Percentiles rank a stretch among this genome's conserved stretches.
These are phyloP conservation scores for Trypanosoma rangeli DNA, from an alignment of 208 protist genomes.

Conservation along the genomic window DNA sequence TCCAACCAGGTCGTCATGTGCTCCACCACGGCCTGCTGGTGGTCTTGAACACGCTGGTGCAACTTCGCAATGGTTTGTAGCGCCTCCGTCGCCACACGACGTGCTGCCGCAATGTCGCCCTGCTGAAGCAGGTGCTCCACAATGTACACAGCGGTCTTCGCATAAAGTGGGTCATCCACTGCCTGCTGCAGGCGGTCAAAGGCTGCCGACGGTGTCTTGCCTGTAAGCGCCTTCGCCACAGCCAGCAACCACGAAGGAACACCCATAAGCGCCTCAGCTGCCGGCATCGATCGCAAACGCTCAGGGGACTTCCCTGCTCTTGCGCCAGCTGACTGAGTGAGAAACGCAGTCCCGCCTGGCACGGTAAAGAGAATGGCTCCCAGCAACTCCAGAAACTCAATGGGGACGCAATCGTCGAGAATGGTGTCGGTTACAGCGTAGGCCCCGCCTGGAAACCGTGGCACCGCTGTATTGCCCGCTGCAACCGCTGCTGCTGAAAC, in stretches of 20 bases:
- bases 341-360: constrained; percentile 20
- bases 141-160: constrained; percentile 45
- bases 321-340: background rate
- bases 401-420: constrained; percentile 61
- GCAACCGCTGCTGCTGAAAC: background rate
- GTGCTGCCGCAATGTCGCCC: constrained; percentile 32
- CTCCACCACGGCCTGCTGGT: constrained; percentile 16
- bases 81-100: constrained; percentile 25
- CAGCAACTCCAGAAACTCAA: constrained; percentile 68
- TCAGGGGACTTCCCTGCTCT: background rate
- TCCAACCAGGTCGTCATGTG: constrained; percentile 26
- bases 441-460: constrained; percentile 36
- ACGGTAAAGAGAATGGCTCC: constrained; percentile 63
- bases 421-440: constrained; percentile 38
- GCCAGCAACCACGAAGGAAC: constrained; percentile 44
- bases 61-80: constrained; percentile 19
- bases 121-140: constrained; percentile 45
- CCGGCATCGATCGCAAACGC: background rate
- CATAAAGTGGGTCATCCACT: constrained; percentile 44
- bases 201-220: background rate
- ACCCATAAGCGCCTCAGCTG: constrained; percentile 24
- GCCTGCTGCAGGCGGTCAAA: constrained; percentile 42
- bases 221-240: constrained; percentile 27
- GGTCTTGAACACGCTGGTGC: constrained; percentile 15
- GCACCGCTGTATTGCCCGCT: background rate